These are phyloP conservation scores for Podosphaera xanthii DNA, from an alignment of 2,329 filamentous ascomycete species.

Conservation along the genomic window DNA sequence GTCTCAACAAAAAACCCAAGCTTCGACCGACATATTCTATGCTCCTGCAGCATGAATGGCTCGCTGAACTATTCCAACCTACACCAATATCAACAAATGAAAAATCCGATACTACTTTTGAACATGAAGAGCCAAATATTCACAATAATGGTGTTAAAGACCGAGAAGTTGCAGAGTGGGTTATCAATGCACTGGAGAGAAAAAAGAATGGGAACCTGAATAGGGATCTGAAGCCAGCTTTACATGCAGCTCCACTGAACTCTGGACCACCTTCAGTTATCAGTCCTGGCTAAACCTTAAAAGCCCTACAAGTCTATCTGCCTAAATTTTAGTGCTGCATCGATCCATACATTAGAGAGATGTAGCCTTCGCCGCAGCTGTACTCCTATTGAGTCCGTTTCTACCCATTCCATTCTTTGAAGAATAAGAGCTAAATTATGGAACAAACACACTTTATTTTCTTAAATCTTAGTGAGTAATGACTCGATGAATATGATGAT, in stretches of 20 bases:
- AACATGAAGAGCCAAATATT: conserved; percentile 15
- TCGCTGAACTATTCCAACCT: conserved; percentile 52
- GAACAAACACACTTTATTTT: too few relatives aligned
- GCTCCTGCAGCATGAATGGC: conserved; percentile 76
- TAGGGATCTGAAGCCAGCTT: conserved; percentile 48
- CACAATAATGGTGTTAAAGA: conserved; percentile 29
- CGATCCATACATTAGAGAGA: too few relatives aligned
- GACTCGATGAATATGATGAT: too few relatives aligned
- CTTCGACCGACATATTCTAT: conserved; percentile 85
- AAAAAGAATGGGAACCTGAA: conserved; percentile 22
- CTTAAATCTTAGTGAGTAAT: too few relatives aligned
- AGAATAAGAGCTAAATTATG: too few relatives aligned
- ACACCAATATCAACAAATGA: conserved; percentile 49
- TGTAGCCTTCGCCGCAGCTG: too few relatives aligned
- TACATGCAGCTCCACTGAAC: conserved; percentile 73
- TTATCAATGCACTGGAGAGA: conserved; percentile 44
- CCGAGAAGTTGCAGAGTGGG: conserved; percentile 71
- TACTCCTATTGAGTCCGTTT: too few relatives aligned
- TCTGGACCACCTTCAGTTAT: conserved; percentile 22
- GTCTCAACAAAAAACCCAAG: conserved; percentile 79
- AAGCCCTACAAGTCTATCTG: too few relatives aligned
- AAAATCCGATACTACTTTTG: conserved; percentile 17
- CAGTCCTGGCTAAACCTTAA: conserved; percentile 1
- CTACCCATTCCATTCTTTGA: too few relatives aligned
- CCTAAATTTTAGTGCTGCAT: too few relatives aligned